Conservation (phyloP, 352 stramenopile species). For the Achlya hypogyna region DNA sequence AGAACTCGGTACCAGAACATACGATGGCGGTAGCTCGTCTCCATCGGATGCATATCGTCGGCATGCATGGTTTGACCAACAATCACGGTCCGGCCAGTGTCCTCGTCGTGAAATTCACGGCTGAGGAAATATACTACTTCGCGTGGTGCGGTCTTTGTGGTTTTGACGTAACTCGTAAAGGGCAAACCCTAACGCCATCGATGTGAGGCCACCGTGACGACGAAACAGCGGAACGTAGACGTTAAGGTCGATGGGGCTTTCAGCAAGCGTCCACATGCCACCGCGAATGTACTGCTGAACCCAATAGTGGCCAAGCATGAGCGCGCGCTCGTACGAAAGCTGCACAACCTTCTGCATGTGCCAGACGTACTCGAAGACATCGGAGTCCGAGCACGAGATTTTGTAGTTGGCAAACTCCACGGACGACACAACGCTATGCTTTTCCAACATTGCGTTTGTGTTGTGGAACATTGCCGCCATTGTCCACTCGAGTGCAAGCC, state of each 20-base stretch:
- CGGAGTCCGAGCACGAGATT: not conserved
- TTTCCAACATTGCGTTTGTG: not conserved
- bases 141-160: not conserved
- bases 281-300: constrained; percentile 8
- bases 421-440: not conserved
- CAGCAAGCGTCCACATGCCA: not conserved
- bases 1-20: not conserved
- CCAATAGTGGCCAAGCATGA: not conserved
- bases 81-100: not conserved
- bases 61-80: not conserved
- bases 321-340: not conserved
- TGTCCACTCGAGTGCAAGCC: not conserved
- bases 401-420: not conserved
- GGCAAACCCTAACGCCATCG: not conserved
- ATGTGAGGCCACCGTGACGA: not conserved
- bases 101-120: not conserved
- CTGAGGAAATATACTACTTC: not conserved
- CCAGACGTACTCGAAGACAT: not conserved
- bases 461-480: not conserved
- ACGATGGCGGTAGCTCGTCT: not conserved
- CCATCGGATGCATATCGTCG: not conserved
- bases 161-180: not conserved
- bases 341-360: not conserved
- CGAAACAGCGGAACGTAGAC: not conserved
- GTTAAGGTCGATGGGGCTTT: not conserved